Evolutionary conservation across 441 rosid genomes (phyloP).

Genomic region (Erodium moschatum): DNA sequence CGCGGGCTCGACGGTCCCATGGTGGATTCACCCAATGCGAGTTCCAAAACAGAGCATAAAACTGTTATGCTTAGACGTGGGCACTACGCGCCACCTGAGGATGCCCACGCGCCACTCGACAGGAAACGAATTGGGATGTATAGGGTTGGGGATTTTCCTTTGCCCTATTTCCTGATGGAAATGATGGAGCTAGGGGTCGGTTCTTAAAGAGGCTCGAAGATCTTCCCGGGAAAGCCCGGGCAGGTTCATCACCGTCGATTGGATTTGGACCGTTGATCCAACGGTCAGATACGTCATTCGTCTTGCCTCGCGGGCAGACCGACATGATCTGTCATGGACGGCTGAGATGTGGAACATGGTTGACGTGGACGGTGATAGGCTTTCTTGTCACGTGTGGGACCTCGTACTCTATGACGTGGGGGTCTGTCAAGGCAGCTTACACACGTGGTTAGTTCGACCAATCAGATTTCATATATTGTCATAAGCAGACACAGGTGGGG

Average conservation of each 20-base stretch:
- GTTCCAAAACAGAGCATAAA: not conserved
- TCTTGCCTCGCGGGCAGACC: not conserved
- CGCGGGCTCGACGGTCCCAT: not conserved
- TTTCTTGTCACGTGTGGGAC: not conserved
- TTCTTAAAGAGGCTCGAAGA: not conserved
- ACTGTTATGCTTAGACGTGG: not conserved
- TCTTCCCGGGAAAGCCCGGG: not conserved
- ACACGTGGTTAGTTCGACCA: not conserved
- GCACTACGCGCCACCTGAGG: not conserved
- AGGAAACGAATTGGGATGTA: not conserved
- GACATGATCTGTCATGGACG: not conserved
- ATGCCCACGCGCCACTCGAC: not conserved
- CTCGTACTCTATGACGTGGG: slow-evolving; percentile 1
- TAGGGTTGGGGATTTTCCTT: not conserved
- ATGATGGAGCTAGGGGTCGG: not conserved
- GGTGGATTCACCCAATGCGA: not conserved
- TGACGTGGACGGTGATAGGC: not conserved
- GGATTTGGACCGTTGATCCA: not conserved
- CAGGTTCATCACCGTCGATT: not conserved
- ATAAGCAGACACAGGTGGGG: not conserved
- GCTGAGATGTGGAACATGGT: not conserved
- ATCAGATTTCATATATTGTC: not conserved
- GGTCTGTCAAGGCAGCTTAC: not conserved
- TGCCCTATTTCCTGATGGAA: not conserved
- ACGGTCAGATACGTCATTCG: not conserved